Conservation (phyloP, 768 basidiomycete genomes). For the Tulasnella sp. region DNA sequence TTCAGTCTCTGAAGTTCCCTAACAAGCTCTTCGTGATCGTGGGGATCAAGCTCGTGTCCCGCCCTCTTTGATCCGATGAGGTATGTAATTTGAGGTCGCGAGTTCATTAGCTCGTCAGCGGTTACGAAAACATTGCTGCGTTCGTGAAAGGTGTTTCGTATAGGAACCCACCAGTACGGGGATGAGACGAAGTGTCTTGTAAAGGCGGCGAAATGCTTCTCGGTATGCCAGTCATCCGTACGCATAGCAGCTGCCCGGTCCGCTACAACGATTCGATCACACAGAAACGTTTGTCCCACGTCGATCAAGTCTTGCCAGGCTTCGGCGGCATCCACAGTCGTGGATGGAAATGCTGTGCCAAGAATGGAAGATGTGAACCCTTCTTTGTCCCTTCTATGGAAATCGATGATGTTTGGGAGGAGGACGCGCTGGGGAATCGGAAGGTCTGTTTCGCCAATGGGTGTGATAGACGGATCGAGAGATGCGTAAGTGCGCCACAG, state of each 20-base stretch:
- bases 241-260: conserved; percentile 53
- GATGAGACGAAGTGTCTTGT: conserved; percentile 58
- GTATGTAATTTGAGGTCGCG: conserved; percentile 31
- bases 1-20: conserved; percentile 25
- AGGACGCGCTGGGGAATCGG: conserved; percentile 60
- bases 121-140: not conserved
- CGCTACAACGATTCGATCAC: conserved; percentile 64
- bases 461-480: conserved; percentile 34
- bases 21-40: conserved; percentile 28
- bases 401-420: conserved; percentile 53
- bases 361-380: conserved; percentile 53
- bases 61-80: conserved; percentile 30
- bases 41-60: conserved; percentile 26
- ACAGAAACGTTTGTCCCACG: conserved; percentile 54
- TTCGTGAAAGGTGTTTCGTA: conserved; percentile 16
- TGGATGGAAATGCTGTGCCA: conserved; percentile 58
- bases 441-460: conserved; percentile 38
- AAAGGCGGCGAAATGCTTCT: not conserved
- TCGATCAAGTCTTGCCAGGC: conserved; percentile 69
- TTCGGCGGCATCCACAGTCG: conserved; percentile 53
- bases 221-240: not conserved
- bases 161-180: conserved; percentile 71
- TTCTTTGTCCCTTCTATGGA: conserved; percentile 31
- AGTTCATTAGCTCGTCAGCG: not conserved
- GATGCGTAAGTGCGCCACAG: conserved; percentile 67